Percentiles rank a stretch among this genome's conserved stretches.
phyloP scores from a whole-genome alignment of 2,329 filamentous ascomycete species.

The Periconia digitata region DNA sequence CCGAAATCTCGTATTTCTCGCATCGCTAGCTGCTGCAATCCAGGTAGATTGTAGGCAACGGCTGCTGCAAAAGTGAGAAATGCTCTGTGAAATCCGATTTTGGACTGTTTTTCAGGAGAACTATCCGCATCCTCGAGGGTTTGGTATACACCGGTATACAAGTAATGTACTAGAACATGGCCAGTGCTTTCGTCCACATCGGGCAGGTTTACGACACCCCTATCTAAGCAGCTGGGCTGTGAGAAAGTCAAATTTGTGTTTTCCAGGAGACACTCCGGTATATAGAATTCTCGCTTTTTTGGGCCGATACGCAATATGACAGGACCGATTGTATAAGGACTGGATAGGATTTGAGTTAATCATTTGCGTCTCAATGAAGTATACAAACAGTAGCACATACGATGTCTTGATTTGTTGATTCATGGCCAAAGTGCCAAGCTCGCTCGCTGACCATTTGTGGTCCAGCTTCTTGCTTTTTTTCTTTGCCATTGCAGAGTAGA shows the following conservation, averaged over 20 bases:
- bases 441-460: no score
- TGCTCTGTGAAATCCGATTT: slow-evolving; percentile 18
- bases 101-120: slow-evolving; percentile 1
- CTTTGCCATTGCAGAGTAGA: no score
- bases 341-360: slow-evolving; percentile 6
- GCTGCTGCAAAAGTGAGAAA: slow-evolving; percentile 14
- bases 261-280: slow-evolving; percentile 11
- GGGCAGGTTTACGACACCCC: slow-evolving; percentile 1
- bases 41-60: slow-evolving; percentile 9
- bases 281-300: slow-evolving; percentile 2
- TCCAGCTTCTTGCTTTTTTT: no score
- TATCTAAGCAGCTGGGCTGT: not conserved
- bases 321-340: slow-evolving; percentile 9
- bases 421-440: no score
- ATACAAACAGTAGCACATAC: no score
- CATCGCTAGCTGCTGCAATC: slow-evolving; percentile 15
- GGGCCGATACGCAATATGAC: slow-evolving; percentile 7
- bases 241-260: slow-evolving; percentile 2
- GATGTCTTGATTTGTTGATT: no score
- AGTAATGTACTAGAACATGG: not conserved
- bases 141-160: slow-evolving; percentile 28
- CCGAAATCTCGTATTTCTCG: slow-evolving; percentile 9
- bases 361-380: not conserved
- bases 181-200: not conserved
- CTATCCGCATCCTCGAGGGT: slow-evolving; percentile 14